Evolutionary conservation across 2,329 filamentous ascomycete genomes (phyloP), one percentile per base, ranked within the genome.

Genomic region (Paecilomyces variotii): DNA sequence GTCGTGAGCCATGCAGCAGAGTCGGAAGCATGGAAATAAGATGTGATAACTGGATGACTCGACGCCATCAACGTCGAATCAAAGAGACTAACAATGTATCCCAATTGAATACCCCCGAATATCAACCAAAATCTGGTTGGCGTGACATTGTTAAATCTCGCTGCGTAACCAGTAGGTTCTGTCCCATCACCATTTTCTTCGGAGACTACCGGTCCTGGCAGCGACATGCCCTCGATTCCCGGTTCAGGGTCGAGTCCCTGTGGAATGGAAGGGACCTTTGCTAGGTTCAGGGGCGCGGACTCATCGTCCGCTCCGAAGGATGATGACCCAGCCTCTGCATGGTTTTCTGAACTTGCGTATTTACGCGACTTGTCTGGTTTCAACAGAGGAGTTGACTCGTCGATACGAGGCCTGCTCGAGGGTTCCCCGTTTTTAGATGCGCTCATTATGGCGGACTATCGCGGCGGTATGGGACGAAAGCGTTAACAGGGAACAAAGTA

Each of bases 61-160:
- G 88, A 90, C 3, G 88, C 88, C 88, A 93, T 91, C 63, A 93
- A 82, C 3, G 89, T 93, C 10, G 84, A 82, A 76, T 93, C 90
- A 68, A 93, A 92, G 69, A 80, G 85, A 7, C 71, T 75, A 57
- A 79, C 72, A 61, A 87, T 82, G 66, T 83, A 83, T 3, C 79
- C 78, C n/a, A 80, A 68, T 61, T 87, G 73, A 53, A 88, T 78
- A 55, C 82, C 81, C 4, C 74, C 64, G 67, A 88, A 89, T 58
- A 88, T 82, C 60, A 84, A 68, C 80, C 83, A 85, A 74, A 89
- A 89, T 30, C 80, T 77, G 11, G 65, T 64, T 1, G 72, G 71
- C 0, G 71, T 72, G 11, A 76, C 69, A 55, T 74, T 69, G 49
- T 74, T 71, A 55, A 75, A 76, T 11, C 72, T 70, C 7, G 68